Base-by-base conservation (phyloP, 768 basidiomycete genomes). In the Pleurotus salmoneostramineus region DNA sequence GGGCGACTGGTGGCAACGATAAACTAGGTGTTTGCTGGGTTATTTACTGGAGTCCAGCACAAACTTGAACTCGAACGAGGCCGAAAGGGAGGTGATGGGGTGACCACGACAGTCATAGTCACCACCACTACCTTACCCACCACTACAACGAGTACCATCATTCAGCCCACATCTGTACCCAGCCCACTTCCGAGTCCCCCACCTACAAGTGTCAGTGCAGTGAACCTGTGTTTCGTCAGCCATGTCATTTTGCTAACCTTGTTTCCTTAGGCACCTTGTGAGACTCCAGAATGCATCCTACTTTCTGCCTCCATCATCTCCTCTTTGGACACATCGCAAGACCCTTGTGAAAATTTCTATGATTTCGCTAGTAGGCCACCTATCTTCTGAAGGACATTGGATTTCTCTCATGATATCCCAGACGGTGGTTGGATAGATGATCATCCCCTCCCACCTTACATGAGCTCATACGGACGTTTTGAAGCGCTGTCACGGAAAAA, bases 331-430 rank as follows among this genome's bases (percentile, higher is more conserved):
- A 81, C 80, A 7, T 76, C 84, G 7, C 80, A 89, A 62, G 94
- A 98, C 67, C 97, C 97, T 0, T 99, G 97, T 71, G 91, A 98
- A 63, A 89, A 94, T 71, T 97, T 98, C 70, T 98, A 95, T 67
- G 83, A 88, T 61, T 98, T 87, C 72, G 85, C 95, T 7, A 95
- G 94, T 95, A 65, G 6, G 10, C 52, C 49, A 27, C 36, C 62
- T 62, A n/a, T 59, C n/a, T 58, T 40, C 50, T 36, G 42, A 48
- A 27, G 21, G 5, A 15, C 35, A 17, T 52, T 15, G 60, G n/a
- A 6, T 11, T 5, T 17, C 15, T 4, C 45, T 44, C 12, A n/a
- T 44, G 21, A 27, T 27, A 4, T 35, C 32, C 31, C 58, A 95
- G 92, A 88, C 66, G 92, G 93, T 14, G 94, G 94, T 11, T 99